Base-by-base conservation (phyloP, 495 filamentous ascomycete species). In the Filosporella fistucella region DNA sequence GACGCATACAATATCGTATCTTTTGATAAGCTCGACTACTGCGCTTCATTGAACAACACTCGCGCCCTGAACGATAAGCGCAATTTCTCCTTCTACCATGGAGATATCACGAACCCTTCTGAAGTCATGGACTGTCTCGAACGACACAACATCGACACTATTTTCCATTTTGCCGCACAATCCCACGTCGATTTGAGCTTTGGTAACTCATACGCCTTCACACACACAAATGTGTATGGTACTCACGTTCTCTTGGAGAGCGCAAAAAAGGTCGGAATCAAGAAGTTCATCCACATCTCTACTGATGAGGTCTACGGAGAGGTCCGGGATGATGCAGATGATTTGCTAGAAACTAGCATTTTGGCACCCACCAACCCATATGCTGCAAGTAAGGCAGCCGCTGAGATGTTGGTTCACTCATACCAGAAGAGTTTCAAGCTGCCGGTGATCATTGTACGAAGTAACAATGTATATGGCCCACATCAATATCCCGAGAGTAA, bases 221-320 rank as follows among this genome's bases (percentile, higher is more conserved):
- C 83, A 0, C 70, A 73, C 42, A 86, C 73, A 20, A 89, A 89
- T 55, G 82, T 88, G 24, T 76, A 80, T 49, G 85, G 84, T 24
- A 89, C 85, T 4, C 84, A 89, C 57, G 75, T 82, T 20, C 68
- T 89, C 32, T 63, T 89, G 14, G 85, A 89, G 60, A 75, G 76
- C 55, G 78, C 80, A 10, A 80, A 79, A 56, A 74, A 76, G 53
- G 70, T 78, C 34, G 74, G 74, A 23, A 72, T 88, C 55, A 74
- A 70, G 47, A 67, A 78, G 35, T 88, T 88, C 59, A 76, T 88
- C 57, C 83, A 88, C 58, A 74, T 87, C 38, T 84, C 79, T 9
- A 88, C 85, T 7, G 85, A 89, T 63, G 85, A 89, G 59, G 85
- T 87, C 3, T 89, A 88, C 57, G 85, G 85, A 39, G 85, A 88